Evolutionary conservation across 2,329 filamentous ascomycete species (phyloP).

Genomic region (Exophiala viscosa): DNA sequence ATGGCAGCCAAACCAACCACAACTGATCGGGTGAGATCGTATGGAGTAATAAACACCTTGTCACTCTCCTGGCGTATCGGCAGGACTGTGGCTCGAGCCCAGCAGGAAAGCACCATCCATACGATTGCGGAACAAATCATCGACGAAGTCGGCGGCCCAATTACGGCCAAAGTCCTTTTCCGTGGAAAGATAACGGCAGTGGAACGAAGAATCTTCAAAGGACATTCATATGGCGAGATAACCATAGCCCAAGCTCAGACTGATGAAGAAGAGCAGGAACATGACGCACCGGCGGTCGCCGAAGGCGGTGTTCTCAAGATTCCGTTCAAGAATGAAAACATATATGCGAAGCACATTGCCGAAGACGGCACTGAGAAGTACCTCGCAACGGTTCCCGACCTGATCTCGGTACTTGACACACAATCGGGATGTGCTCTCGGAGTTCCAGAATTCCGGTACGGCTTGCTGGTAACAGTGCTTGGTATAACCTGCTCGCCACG

Average conservation of each 20-base stretch:
- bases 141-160: conserved; percentile 35
- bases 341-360: conserved; percentile 50
- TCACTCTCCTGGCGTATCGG: conserved; percentile 54
- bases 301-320: conserved; percentile 55
- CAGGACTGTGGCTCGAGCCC: conserved; percentile 50
- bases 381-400: conserved; percentile 54
- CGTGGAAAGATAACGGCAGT: conserved; percentile 62
- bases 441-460: conserved; percentile 55
- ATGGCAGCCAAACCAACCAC: conserved; percentile 41
- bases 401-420: conserved; percentile 55
- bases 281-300: conserved; percentile 33
- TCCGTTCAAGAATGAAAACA: conserved; percentile 72
- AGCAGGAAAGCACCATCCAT: conserved; percentile 37
- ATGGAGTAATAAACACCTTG: conserved; percentile 40
- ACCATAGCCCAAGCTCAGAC: conserved; percentile 49
- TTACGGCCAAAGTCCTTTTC: conserved; percentile 55
- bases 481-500: conserved; percentile 53
- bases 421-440: conserved; percentile 56
- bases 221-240: conserved; percentile 59
- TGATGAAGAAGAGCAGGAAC: conserved; percentile 35
- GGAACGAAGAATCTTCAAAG: conserved; percentile 54
- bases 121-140: conserved; percentile 58
- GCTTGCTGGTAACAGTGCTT: conserved; percentile 50
- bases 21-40: conserved; percentile 35
- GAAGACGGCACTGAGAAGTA: conserved; percentile 35